A percentile compares a stretch with the other conserved stretches of the same genome.
phyloP scores from a whole-genome alignment of 345 rosid species.

The Gossypium anomalum region DNA sequence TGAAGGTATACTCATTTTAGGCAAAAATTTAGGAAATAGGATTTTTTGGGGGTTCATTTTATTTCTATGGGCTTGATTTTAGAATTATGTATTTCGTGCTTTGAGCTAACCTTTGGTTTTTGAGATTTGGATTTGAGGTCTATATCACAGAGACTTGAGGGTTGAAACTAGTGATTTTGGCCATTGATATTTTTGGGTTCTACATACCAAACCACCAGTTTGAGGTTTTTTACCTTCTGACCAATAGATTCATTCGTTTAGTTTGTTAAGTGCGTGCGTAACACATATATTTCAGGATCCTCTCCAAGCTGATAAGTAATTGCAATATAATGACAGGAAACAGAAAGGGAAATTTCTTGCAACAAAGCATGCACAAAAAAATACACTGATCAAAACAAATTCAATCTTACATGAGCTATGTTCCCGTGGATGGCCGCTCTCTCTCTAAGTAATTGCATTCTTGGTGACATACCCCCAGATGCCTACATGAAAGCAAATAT shows the following conservation, averaged over 20 bases:
- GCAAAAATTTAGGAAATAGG: neutral
- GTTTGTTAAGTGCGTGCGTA: neutral
- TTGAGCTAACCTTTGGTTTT: neutral
- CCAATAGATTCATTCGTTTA: neutral
- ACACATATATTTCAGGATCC: neutral
- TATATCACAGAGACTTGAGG: neutral
- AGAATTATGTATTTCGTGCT: neutral
- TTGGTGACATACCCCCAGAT: constrained; percentile 90
- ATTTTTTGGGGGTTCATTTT: neutral
- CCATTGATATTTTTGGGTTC: neutral
- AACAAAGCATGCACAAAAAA: neutral
- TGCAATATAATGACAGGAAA: neutral
- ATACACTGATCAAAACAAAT: constrained; percentile 9
- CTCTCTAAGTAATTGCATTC: constrained; percentile 80
- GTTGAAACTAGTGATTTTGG: neutral
- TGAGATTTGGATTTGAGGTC: neutral
- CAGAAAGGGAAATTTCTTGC: neutral
- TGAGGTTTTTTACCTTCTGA: neutral
- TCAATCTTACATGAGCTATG: constrained; percentile 62
- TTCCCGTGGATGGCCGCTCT: constrained; percentile 97
- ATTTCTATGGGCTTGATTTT: neutral
- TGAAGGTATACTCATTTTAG: neutral
- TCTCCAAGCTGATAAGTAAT: neutral
- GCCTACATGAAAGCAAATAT: constrained; percentile 49
- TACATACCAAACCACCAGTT: neutral